phyloP scores from a whole-genome alignment of 176 grass and related monocot genomes.

The Guadua angustifolia region DNA sequence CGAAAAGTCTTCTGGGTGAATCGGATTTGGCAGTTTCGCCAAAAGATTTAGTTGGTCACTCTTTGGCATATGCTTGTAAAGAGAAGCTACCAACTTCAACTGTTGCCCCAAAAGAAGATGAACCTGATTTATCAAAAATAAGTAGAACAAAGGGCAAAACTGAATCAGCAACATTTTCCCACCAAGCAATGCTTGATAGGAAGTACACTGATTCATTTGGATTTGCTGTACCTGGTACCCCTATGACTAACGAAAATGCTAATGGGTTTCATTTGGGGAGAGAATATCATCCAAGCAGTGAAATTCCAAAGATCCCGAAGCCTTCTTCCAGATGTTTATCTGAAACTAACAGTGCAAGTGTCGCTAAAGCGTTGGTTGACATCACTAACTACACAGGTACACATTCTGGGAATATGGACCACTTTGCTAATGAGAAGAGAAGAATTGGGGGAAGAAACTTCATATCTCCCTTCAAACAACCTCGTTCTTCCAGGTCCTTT shows the following conservation, averaged over 20 bases:
- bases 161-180: constrained; percentile 20
- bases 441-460: constrained; percentile 65
- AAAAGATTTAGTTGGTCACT: constrained; percentile 33
- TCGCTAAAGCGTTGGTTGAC: constrained; percentile 54
- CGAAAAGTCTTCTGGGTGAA: constrained; percentile 72
- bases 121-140: constrained; percentile 21
- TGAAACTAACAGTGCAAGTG: constrained; percentile 12
- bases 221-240: constrained; percentile 35
- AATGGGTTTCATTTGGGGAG: constrained; percentile 34
- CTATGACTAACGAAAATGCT: constrained; percentile 28
- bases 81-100: constrained; percentile 44
- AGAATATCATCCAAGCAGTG: constrained; percentile 16
- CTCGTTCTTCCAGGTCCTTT: constrained; percentile 80
- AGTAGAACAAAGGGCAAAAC: constrained; percentile 16
- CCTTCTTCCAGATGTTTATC: constrained; percentile 52
- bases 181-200: constrained; percentile 20
- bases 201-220: constrained; percentile 32
- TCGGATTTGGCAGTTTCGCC: constrained; percentile 44
- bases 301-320: constrained; percentile 43
- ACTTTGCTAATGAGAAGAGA: constrained; percentile 55
- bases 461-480: constrained; percentile 81
- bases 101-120: constrained; percentile 48
- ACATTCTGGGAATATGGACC: constrained; percentile 47
- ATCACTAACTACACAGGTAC: constrained; percentile 55
- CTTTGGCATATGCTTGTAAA: constrained; percentile 41